Evolutionary conservation across 148 eudicot species (phyloP).

Genomic region (Amaranthus hypochondriacus): DNA sequence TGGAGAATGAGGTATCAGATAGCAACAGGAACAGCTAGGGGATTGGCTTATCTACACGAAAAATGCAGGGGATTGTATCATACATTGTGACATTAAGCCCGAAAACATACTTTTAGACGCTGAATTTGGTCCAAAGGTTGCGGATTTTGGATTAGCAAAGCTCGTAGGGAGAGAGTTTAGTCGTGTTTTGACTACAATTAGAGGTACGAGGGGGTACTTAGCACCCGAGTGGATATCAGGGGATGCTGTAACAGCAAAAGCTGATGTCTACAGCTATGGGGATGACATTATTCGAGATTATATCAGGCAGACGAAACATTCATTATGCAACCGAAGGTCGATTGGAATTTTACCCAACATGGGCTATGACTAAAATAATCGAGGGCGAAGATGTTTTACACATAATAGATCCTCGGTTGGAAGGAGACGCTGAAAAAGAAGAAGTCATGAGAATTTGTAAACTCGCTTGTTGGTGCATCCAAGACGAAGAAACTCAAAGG

Average conservation of each 20-base stretch:
- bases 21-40: constrained; percentile 41
- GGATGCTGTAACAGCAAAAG: constrained; percentile 51
- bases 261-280: constrained; percentile 62
- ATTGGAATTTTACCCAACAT: constrained; percentile 14
- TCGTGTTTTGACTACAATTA: constrained; percentile 52
- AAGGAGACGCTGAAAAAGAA: constrained; percentile 13
- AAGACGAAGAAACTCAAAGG: constrained; percentile 54
- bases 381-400: constrained; percentile 9
- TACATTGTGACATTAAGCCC: constrained; percentile 57
- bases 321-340: constrained; percentile 30
- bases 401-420: constrained; percentile 14
- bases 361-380: not conserved
- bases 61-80: constrained; percentile 49
- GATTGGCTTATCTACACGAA: constrained; percentile 41
- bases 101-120: constrained; percentile 48
- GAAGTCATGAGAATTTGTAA: constrained; percentile 35
- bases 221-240: constrained; percentile 69
- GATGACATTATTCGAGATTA: constrained; percentile 54
- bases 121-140: constrained; percentile 42
- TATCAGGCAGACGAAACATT: constrained; percentile 46
- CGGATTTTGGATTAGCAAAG: constrained; percentile 62
- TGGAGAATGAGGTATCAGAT: constrained; percentile 44
- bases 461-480: constrained; percentile 73
- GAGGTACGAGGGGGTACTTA: constrained; percentile 56
- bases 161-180: constrained; percentile 55